phyloP scores from a whole-genome alignment of 352 stramenopile species.

The Globisporangium orthogonon region DNA sequence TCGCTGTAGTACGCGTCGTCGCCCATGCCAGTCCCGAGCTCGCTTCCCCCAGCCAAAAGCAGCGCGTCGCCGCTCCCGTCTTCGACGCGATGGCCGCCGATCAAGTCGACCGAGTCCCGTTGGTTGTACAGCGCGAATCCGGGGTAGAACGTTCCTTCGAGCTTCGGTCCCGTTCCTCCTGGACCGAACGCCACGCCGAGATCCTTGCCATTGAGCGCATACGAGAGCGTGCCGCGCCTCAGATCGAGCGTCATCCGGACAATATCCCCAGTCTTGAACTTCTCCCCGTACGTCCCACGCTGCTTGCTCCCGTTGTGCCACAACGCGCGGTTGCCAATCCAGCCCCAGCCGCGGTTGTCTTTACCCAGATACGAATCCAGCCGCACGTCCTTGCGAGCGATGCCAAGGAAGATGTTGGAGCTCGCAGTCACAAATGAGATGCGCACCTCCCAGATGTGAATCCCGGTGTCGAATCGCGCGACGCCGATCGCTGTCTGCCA shows the following conservation, averaged over 20 bases:
- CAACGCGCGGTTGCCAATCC: conserved; percentile 86
- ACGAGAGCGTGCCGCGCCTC: conserved; percentile 77
- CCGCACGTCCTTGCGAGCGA: conserved; percentile 76
- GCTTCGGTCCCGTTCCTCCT: conserved; percentile 74
- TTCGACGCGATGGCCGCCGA: conserved; percentile 79
- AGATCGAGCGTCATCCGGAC: conserved; percentile 81
- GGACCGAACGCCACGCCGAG: conserved; percentile 86
- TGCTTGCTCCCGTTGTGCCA: conserved; percentile 91
- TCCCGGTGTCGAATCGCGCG: conserved; percentile 74
- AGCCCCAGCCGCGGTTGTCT: conserved; percentile 88
- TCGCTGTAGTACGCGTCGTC: conserved; percentile 82
- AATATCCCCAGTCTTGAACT: conserved; percentile 87
- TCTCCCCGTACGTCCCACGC: conserved; percentile 85
- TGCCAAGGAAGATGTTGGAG: conserved; percentile 87
- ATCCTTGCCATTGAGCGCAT: conserved; percentile 87
- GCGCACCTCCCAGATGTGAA: conserved; percentile 87
- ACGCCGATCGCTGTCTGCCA: conserved; percentile 88
- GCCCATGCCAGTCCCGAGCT: conserved; percentile 18
- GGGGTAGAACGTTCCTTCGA: conserved; percentile 84
- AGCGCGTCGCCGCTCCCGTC: conserved; percentile 33
- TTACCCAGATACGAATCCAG: conserved; percentile 90
- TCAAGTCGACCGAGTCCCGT: conserved; percentile 79
- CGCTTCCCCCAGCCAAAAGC: conserved; percentile 18
- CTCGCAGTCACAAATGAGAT: conserved; percentile 86
- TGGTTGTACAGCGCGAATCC: conserved; percentile 87